These are phyloP conservation scores for Eucalyptus brandiana DNA, from an alignment of 345 rosid species.

Conservation along the genomic window DNA sequence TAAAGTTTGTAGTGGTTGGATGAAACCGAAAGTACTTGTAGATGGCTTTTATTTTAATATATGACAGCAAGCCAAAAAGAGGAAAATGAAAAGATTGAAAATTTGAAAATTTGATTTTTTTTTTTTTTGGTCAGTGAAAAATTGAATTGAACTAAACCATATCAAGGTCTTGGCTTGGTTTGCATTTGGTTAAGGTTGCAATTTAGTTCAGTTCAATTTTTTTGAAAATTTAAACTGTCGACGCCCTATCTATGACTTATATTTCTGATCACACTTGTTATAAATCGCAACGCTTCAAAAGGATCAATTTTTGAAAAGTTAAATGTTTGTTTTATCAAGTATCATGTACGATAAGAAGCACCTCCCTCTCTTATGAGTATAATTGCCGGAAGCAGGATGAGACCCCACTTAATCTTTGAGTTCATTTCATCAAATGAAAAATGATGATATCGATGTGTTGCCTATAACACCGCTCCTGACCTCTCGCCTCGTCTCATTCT, in stretches of 20 bases:
- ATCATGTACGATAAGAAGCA: too few relatives aligned
- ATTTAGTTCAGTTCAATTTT: too few relatives aligned
- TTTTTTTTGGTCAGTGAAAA: too few relatives aligned
- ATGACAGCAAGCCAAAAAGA: too few relatives aligned
- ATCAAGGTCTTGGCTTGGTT: too few relatives aligned
- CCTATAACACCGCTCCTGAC: fast-evolving
- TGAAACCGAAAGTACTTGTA: not conserved
- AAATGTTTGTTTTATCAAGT: fast-evolving
- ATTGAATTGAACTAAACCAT: fast-evolving
- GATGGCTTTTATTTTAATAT: not conserved
- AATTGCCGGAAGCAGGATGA: not conserved
- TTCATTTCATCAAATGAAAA: not conserved
- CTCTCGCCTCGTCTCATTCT: not conserved
- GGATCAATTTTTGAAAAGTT: not conserved
- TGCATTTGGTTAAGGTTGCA: too few relatives aligned
- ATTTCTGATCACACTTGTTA: fast-evolving
- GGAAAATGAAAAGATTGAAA: too few relatives aligned
- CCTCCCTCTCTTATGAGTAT: not conserved
- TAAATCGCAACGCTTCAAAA: fast-evolving
- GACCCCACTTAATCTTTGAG: not conserved
- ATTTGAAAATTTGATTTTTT: too few relatives aligned
- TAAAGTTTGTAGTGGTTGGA: not conserved
- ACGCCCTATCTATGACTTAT: fast-evolving
- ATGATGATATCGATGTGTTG: not conserved
- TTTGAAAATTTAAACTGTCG: fast-evolving